Evolutionary conservation across 441 rosid genomes (phyloP), one percentile per base, ranked within the genome.

Genomic region (Gossypium davidsonii): DNA sequence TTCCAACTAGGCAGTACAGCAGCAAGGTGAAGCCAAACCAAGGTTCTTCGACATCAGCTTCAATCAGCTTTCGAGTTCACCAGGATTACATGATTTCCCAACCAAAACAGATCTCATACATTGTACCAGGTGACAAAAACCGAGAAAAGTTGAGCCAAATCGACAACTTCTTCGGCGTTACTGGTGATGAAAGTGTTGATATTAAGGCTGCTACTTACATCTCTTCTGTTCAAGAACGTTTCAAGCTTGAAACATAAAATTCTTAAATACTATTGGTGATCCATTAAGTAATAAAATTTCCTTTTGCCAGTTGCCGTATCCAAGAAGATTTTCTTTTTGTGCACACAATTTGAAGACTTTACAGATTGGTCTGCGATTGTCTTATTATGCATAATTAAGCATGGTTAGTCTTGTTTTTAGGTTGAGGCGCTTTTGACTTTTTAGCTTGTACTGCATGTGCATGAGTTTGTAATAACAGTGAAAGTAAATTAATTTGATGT

Each of bases 161-260:
- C 0, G 84, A 85, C 11, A 81, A 59, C 70, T 10, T 80, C 15
- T 82, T 72, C n/a, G 72, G 88, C 1, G 76, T 80, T 2, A 69
- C 77, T 55, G 86, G 73, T 0, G 91, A 85, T 44, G 87, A 77
- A 64, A 58, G 62, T 14, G 84, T 89, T 0, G 93, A 89, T 71
- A 14, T 53, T 51, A 85, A 77, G 76, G 87, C 91, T 62, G 65
- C 86, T 2, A 68, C 25, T 37, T 87, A 85, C 75, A 89, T 89
- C 70, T 74, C 83, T 58, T 78, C 84, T 2, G 89, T 86, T 73
- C 86, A 78, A 70, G 89, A 85, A 63, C 88, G 93, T 46, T 87
- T 87, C 83, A 87, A 82, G 82, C 88, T 79, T 61, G 93, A 89
- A 75, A 55, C 80, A 25, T 7, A 48, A 75, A 67, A 74, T 71